These are phyloP conservation scores for Pochonia chlamydosporia DNA, from an alignment of 2,329 filamentous ascomycete genomes.

Conservation along the genomic window DNA sequence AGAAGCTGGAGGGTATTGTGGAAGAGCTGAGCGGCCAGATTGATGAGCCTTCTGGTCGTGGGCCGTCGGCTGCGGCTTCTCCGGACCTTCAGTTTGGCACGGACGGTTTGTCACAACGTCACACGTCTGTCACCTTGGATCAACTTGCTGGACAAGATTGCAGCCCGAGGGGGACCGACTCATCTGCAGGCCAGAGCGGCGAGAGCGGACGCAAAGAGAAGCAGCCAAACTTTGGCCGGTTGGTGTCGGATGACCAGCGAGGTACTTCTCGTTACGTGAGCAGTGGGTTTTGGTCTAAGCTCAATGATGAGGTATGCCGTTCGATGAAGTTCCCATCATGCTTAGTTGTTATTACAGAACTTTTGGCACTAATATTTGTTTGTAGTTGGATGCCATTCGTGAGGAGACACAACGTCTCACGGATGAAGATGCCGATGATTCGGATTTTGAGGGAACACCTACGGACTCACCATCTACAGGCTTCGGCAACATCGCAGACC, in stretches of 20 bases:
- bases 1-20: conserved; percentile 71
- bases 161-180: conserved; percentile 20
- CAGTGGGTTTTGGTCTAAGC: conserved; percentile 69
- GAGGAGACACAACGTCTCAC: conserved; percentile 42
- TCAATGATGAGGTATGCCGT: conserved; percentile 62
- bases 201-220: conserved; percentile 22
- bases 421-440: conserved; percentile 41
- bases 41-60: conserved; percentile 38
- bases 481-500: conserved; percentile 35
- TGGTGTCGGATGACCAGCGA: conserved; percentile 65
- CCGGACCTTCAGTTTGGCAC: conserved; percentile 16
- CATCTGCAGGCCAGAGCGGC: conserved; percentile 25
- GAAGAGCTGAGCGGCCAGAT: conserved; percentile 62
- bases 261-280: conserved; percentile 68
- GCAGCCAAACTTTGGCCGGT: conserved; percentile 53
- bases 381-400: conserved; percentile 37
- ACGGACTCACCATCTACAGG: conserved; percentile 32
- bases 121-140: conserved; percentile 9
- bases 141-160: conserved; percentile 5
- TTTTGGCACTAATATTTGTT: conserved; percentile 1
- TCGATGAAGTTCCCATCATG: conserved; percentile 13
- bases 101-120: conserved; percentile 8
- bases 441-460: conserved; percentile 56
- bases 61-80: conserved; percentile 23
- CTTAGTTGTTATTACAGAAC: not conserved